phyloP scores from a whole-genome alignment of 2,329 filamentous ascomycete species.

The Epichloe amarillans region DNA sequence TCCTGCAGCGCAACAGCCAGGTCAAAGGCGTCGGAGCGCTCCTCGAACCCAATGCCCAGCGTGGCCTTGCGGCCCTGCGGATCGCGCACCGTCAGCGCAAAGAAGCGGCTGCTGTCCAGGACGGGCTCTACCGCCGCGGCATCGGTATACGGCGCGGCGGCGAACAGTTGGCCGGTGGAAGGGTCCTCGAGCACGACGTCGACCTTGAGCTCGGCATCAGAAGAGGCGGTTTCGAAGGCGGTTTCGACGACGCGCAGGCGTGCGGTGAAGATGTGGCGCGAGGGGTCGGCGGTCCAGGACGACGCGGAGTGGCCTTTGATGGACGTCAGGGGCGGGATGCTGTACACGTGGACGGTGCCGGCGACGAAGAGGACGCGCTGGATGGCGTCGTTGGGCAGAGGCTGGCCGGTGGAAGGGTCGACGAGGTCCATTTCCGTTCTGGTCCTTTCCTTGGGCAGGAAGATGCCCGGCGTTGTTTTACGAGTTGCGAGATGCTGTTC shows the following conservation, averaged over 20 bases:
- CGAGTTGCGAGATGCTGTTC: no score
- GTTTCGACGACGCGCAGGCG: conserved; percentile 70
- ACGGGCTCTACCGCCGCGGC: conserved; percentile 59
- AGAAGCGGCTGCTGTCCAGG: conserved; percentile 70
- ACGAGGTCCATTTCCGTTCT: conserved; percentile 47
- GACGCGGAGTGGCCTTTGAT: conserved; percentile 69
- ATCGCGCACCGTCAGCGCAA: conserved; percentile 68
- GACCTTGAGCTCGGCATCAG: conserved; percentile 44
- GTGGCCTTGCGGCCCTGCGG: conserved; percentile 63
- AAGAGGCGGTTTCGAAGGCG: conserved; percentile 30
- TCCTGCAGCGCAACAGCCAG: conserved; percentile 72
- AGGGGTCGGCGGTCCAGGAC: conserved; percentile 59
- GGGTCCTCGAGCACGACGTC: conserved; percentile 72
- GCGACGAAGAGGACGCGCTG: conserved; percentile 74
- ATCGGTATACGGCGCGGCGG: conserved; percentile 64
- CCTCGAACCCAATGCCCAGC: conserved; percentile 77
- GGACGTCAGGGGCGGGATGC: conserved; percentile 66
- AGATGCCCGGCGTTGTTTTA: no score
- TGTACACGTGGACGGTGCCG: conserved; percentile 68
- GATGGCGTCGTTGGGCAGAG: conserved; percentile 63
- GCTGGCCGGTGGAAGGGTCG: conserved; percentile 57
- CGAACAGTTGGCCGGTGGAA: conserved; percentile 61
- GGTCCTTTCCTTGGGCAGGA: neutral
- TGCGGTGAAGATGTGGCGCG: conserved; percentile 73
- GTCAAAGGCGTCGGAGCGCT: conserved; percentile 74